phyloP scores from a whole-genome alignment of 108 stramenopile species.

The Nitzschia sp. region DNA sequence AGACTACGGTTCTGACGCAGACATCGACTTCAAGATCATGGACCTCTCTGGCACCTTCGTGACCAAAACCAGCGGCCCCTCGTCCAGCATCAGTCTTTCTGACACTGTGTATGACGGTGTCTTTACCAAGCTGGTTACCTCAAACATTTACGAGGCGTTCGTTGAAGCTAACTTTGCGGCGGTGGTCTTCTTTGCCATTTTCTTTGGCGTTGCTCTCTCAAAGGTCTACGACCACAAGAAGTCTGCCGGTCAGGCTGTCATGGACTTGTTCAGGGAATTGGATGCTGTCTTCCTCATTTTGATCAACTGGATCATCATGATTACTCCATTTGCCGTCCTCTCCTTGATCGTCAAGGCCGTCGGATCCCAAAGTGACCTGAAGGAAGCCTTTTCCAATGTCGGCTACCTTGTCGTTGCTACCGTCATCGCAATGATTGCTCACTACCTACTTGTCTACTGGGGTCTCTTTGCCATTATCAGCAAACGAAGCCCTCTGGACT shows the following conservation, averaged over 20 bases:
- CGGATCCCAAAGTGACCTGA: constrained; percentile 33
- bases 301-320: constrained; percentile 33
- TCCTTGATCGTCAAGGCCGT: constrained; percentile 38
- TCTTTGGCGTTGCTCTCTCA: constrained; percentile 25
- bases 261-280: constrained; percentile 31
- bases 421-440: constrained; percentile 20
- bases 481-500: constrained; percentile 27
- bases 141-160: constrained; percentile 25
- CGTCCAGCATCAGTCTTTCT: constrained; percentile 8
- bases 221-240: neutral
- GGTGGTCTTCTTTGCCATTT: constrained; percentile 26
- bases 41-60: constrained; percentile 40
- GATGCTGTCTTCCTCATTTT: constrained; percentile 39
- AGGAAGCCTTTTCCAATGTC: constrained; percentile 19
- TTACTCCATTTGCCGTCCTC: constrained; percentile 40
- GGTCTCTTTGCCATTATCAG: constrained; percentile 28
- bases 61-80: constrained; percentile 6
- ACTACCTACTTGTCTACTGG: constrained; percentile 24
- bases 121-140: constrained; percentile 33
- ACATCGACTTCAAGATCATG: constrained; percentile 32
- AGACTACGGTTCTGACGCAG: constrained; percentile 3
- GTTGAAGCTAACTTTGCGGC: constrained; percentile 24
- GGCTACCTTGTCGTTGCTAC: constrained; percentile 31
- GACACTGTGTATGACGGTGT: constrained; percentile 38
- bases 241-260: neutral